Evolutionary conservation across 2,329 filamentous ascomycete genomes (phyloP).

Genomic region (Colletotrichum viniferum): DNA sequence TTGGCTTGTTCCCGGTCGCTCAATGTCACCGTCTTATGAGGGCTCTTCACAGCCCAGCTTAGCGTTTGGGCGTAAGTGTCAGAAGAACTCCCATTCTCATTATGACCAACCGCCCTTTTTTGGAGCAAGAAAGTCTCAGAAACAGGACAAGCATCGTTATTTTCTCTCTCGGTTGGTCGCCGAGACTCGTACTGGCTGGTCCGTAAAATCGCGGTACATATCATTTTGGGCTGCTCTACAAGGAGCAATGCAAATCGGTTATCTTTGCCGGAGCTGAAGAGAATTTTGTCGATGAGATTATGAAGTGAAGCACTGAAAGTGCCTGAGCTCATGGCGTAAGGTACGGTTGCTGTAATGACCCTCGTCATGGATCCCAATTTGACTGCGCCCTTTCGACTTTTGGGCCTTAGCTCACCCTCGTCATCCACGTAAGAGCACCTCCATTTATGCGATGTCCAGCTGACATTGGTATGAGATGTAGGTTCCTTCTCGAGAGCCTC

Average conservation of each 20-base stretch:
- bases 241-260: not conserved
- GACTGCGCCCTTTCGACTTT: not conserved
- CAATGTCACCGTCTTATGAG: not conserved
- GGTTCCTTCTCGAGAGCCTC: fast-evolving
- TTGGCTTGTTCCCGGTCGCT: not conserved
- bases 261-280: not conserved
- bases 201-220: fast-evolving
- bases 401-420: not conserved
- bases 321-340: not conserved
- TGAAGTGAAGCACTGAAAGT: not conserved
- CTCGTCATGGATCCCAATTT: not conserved
- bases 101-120: not conserved
- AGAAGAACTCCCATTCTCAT: not conserved
- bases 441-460: not conserved
- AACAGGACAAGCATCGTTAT: not conserved
- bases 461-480: fast-evolving
- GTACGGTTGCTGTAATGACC: not conserved
- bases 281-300: not conserved
- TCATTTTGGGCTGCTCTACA: not conserved
- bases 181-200: not conserved
- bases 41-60: not conserved
- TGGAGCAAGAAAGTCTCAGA: not conserved
- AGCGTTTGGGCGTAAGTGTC: not conserved
- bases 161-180: not conserved
- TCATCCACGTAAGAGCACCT: not conserved